Conservation (phyloP, 2,329 filamentous ascomycete genomes). For the Ceratocystis papillata region DNA sequence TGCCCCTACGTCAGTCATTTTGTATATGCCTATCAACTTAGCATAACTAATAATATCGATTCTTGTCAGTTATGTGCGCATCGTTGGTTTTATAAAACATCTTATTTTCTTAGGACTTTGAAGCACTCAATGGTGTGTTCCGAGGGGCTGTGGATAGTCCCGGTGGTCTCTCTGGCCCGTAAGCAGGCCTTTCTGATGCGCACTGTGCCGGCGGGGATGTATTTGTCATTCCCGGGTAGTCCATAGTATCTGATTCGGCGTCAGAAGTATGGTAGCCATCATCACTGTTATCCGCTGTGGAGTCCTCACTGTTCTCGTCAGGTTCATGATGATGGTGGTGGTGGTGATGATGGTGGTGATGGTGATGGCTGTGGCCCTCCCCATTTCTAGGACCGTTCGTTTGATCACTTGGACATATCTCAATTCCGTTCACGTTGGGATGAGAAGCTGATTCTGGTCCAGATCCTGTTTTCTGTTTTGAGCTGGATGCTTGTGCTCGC, state of each 20-base stretch:
- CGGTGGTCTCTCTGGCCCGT: constrained; percentile 21
- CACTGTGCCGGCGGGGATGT: neutral
- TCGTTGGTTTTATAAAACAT: neutral
- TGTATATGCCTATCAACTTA: neutral
- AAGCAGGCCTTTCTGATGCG: constrained; percentile 17
- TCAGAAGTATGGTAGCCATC: constrained; percentile 17
- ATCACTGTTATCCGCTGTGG: constrained; percentile 17
- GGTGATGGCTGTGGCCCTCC: constrained; percentile 7
- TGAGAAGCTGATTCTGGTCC: constrained; percentile 5
- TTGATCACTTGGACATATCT: constrained; percentile 9
- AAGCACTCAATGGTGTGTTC: constrained; percentile 5
- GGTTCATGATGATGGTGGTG: neutral
- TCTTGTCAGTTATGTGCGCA: neutral
- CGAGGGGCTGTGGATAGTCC: constrained; percentile 27
- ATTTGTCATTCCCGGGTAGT: constrained; percentile 6
- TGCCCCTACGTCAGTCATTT: too few relatives aligned
- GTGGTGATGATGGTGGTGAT: constrained; percentile 1
- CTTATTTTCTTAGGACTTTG: constrained; percentile 16
- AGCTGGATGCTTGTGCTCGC: constrained; percentile 48
- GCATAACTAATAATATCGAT: neutral
- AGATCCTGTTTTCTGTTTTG: constrained; percentile 39
- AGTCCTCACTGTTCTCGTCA: constrained; percentile 16
- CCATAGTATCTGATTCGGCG: constrained; percentile 17
- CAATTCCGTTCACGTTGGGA: constrained; percentile 3
- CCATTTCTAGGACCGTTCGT: constrained; percentile 9